Percentiles rank a stretch among this genome's conserved stretches.
Conservation (phyloP, 1,284 basidiomycete genomes). For the Anthracocystis panici-leucophaei region DNA sequence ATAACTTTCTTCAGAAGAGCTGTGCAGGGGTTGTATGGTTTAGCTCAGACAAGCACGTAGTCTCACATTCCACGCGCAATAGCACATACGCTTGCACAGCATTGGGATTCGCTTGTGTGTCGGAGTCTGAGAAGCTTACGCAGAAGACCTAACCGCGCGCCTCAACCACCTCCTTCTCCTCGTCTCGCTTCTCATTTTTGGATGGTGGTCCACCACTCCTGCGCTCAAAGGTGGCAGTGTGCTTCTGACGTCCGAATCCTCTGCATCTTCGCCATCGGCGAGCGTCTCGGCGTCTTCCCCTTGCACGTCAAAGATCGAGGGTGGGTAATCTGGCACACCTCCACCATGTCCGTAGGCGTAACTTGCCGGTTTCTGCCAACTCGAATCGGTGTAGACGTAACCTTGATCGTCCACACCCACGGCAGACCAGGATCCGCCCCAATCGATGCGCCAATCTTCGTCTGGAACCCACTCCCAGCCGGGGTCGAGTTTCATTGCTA, state of each 20-base stretch:
- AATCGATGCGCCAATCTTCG: slow-evolving; percentile 69
- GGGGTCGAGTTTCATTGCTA: slow-evolving; percentile 58
- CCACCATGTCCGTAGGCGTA: slow-evolving; percentile 62
- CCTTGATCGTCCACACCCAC: slow-evolving; percentile 66
- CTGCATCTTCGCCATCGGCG: slow-evolving; percentile 14
- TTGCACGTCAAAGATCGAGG: slow-evolving; percentile 41
- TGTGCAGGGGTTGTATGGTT: slow-evolving; percentile 69
- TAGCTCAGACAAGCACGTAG: slow-evolving; percentile 51
- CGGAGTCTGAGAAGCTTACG: slow-evolving; percentile 1
- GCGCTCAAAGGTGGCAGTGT: slow-evolving; percentile 38
- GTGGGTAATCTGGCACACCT: slow-evolving; percentile 45
- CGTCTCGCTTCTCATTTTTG: slow-evolving; percentile 40
- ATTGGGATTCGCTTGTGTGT: neutral
- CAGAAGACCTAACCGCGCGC: slow-evolving; percentile 34
- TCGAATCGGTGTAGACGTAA: slow-evolving; percentile 66
- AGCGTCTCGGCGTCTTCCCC: slow-evolving; percentile 15
- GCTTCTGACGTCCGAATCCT: slow-evolving; percentile 29
- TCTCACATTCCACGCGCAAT: neutral
- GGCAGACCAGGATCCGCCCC: slow-evolving; percentile 64
- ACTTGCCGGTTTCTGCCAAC: slow-evolving; percentile 65
- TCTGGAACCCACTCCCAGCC: slow-evolving; percentile 67
- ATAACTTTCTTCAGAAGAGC: slow-evolving; percentile 81
- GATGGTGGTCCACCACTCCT: slow-evolving; percentile 47
- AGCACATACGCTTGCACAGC: neutral
- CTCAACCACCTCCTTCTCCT: slow-evolving; percentile 53